Conservation (phyloP, 1,139 yeast genomes). For the Protomyces gravidus region DNA sequence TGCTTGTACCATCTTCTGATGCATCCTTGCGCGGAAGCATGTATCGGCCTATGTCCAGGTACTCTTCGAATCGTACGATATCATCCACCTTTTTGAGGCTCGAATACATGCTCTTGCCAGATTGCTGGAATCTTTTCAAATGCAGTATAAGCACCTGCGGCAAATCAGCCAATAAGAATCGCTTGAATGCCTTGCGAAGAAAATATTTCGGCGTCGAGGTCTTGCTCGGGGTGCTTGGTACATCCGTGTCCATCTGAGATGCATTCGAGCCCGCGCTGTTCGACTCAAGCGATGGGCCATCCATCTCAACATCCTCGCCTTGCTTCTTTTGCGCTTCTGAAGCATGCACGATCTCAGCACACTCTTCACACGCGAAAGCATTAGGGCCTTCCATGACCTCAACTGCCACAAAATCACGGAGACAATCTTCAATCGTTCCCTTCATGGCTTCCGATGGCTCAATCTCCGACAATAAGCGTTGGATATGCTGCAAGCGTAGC, state of each 20-base stretch:
- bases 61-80: slow-evolving; percentile 27
- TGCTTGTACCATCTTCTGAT: neutral
- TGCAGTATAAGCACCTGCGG: slow-evolving; percentile 31
- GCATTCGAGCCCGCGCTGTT: neutral
- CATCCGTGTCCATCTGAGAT: neutral
- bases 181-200: slow-evolving; percentile 30
- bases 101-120: slow-evolving; percentile 24
- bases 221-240: neutral
- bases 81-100: slow-evolving; percentile 29
- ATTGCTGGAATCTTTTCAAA: slow-evolving; percentile 31
- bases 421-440: slow-evolving; percentile 30
- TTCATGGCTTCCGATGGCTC: slow-evolving; percentile 1
- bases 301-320: neutral
- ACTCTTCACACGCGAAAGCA: slow-evolving; percentile 32
- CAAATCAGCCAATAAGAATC: slow-evolving; percentile 29
- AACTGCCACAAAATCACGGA: slow-evolving; percentile 27
- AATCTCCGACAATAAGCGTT: slow-evolving; percentile 13
- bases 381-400: slow-evolving; percentile 30
- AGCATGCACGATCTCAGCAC: slow-evolving; percentile 21
- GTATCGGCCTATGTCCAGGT: slow-evolving; percentile 29
- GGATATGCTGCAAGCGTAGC: slow-evolving; percentile 11
- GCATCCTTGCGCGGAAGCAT: slow-evolving; percentile 21
- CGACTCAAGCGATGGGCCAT: neutral
- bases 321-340: neutral
- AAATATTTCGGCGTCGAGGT: slow-evolving; percentile 10